phyloP scores from a whole-genome alignment of 805 yeast species.

The Grigorovia jiainica region DNA sequence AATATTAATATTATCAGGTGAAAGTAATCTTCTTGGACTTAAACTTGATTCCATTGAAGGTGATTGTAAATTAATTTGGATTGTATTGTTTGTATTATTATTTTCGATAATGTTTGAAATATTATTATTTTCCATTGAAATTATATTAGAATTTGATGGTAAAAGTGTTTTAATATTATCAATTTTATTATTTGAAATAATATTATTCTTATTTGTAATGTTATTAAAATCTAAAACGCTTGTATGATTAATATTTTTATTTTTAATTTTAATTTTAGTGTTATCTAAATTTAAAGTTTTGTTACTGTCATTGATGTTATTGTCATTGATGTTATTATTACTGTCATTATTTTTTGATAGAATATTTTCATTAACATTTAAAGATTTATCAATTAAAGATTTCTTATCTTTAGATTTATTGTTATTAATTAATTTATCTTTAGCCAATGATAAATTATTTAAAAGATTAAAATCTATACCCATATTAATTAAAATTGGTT shows the following conservation, averaged over 20 bases:
- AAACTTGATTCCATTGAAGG: background rate
- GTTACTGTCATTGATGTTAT: background rate
- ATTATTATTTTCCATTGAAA: background rate
- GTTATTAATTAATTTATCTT: background rate
- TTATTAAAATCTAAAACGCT: background rate
- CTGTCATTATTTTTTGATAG: background rate
- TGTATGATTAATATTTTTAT: background rate
- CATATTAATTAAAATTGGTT: conserved; percentile 1
- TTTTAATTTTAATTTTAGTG: too few relatives aligned
- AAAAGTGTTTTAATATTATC: background rate
- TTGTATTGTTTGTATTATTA: too few relatives aligned
- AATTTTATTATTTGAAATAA: background rate
- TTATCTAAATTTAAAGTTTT: background rate
- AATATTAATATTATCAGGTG: background rate
- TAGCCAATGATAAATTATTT: too few relatives aligned
- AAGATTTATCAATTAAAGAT: background rate
- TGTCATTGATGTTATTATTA: background rate
- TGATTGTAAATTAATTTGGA: background rate
- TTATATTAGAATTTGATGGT: too few relatives aligned
- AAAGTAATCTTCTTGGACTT: background rate
- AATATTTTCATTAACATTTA: background rate
- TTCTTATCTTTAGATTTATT: too few relatives aligned
- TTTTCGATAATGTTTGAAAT: too few relatives aligned
- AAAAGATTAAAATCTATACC: too few relatives aligned
- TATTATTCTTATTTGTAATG: background rate